phyloP scores from a whole-genome alignment of 129 eudicot species.

The Scalesia atractyloides region DNA sequence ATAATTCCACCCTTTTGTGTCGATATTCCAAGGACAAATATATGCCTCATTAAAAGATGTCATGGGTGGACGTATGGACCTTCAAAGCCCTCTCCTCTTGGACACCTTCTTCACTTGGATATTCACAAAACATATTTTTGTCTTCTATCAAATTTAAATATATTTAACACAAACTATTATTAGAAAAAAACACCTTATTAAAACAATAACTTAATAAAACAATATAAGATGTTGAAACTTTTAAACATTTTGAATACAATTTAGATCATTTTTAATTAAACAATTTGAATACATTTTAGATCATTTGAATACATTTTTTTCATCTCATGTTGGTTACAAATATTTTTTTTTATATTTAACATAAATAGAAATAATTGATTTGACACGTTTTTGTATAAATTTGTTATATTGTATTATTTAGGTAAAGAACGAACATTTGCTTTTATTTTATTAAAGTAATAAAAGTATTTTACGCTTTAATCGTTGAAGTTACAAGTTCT shows the following conservation, averaged over 20 bases:
- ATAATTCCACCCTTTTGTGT: slow-evolving; percentile 11
- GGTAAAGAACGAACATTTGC: too few species aligned
- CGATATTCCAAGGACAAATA: neutral
- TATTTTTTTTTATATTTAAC: too few species aligned
- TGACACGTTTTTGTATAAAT: too few species aligned
- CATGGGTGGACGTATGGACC: slow-evolving; percentile 2
- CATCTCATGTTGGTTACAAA: too few species aligned
- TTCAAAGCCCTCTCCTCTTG: neutral
- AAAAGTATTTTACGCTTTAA: too few species aligned
- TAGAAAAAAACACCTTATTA: neutral
- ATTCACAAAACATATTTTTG: neutral
- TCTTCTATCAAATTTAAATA: neutral
- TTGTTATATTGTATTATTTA: too few species aligned
- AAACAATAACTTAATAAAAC: neutral
- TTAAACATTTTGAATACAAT: neutral
- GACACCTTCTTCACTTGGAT: neutral
- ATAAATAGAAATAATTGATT: too few species aligned
- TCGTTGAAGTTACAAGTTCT: too few species aligned
- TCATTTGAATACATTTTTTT: too few species aligned
- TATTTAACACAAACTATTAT: neutral
- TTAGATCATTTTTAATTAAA: too few species aligned
- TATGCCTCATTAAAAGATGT: neutral
- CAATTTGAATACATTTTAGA: too few species aligned
- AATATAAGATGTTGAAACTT: neutral
- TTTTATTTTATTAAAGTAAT: too few species aligned